phyloP scores from a whole-genome alignment of 169 alveolate species.

The Plasmodium billcollinsi region DNA sequence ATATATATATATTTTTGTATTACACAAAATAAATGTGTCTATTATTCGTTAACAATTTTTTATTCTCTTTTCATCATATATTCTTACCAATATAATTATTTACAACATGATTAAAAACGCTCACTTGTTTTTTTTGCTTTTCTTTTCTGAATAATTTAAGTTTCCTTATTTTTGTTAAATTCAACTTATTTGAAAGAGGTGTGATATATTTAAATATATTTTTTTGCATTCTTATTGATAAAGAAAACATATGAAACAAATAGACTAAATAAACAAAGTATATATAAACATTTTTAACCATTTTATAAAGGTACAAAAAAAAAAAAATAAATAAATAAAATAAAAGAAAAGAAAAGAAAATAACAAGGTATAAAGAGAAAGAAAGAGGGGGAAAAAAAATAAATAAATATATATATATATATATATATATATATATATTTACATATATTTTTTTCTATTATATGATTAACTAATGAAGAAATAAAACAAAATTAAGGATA shows the following conservation, averaged over 20 bases:
- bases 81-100: constrained; percentile 72
- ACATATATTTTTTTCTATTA: background rate
- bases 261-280: constrained; percentile 46
- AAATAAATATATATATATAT: background rate
- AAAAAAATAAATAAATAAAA: background rate
- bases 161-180: constrained; percentile 38
- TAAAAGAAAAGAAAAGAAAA: background rate
- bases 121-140: constrained; percentile 34
- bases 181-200: constrained; percentile 68
- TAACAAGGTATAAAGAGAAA: background rate
- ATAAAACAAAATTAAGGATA: background rate
- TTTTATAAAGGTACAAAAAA: constrained; percentile 18
- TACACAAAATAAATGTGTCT: too few species aligned
- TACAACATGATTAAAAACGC: constrained; percentile 65
- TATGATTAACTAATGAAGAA: background rate
- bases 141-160: constrained; percentile 41
- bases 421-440: too few species aligned
- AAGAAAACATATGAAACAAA: constrained; percentile 54
- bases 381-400: background rate
- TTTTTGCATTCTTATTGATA: constrained; percentile 77
- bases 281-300: constrained; percentile 67
- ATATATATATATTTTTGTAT: too few species aligned
- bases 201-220: constrained; percentile 69
- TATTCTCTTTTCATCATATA: too few species aligned
- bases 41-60: too few species aligned